Evolutionary conservation across 2,329 filamentous ascomycete genomes (phyloP), one percentile per base, ranked within the genome.

Genomic region (Aspergillus arachidicola): DNA sequence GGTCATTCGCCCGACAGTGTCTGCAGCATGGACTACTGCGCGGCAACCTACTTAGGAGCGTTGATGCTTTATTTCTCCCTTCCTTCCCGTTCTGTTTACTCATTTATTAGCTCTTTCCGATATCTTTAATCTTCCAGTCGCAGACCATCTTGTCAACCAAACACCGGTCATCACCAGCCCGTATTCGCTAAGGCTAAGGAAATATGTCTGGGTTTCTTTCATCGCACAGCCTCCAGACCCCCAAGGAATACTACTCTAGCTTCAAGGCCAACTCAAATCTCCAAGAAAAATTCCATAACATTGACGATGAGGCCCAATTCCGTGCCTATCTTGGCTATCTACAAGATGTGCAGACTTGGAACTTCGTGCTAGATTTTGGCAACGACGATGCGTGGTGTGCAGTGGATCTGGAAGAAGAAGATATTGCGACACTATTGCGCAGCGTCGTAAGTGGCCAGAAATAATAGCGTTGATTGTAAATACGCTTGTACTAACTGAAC

Each of bases 331-430:
- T 74, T 56, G 64, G 65, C 7, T 68, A 65, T 14, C 64, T 81
- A 6, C 53, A 71, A 43, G 68, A 75, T 50, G 64, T 73, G 14
- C 62, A 63, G 2, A 79, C 78, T 0, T 66, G 64, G 14, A 82
- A 81, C 64, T 82, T 82, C 61, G 73, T 80, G 30, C 69, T 81
- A 43, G 78, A 81, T 64, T 82, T 81, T 62, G 78, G 80, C 16
- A 75, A 77, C 43, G 73, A 79, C 26, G 73, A 79, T 64, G 80
- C 79, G 10, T 77, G 75, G 72, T 79, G 77, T 62, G 77, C 76
- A 4, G 72, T 77, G 36, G 72, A 82, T 64, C 54, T 81, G 46
- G 66, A 72, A 4, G 69, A 71, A 6, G 69, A 72, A 4, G 78
- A 80, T 30, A 65, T 81, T 9, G 72, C 71, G 21, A 57, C 66